Evolutionary conservation across 2,329 filamentous ascomycete genomes (phyloP), one percentile per base, ranked within the genome.

Genomic region (Colletotrichum zoysiae): DNA sequence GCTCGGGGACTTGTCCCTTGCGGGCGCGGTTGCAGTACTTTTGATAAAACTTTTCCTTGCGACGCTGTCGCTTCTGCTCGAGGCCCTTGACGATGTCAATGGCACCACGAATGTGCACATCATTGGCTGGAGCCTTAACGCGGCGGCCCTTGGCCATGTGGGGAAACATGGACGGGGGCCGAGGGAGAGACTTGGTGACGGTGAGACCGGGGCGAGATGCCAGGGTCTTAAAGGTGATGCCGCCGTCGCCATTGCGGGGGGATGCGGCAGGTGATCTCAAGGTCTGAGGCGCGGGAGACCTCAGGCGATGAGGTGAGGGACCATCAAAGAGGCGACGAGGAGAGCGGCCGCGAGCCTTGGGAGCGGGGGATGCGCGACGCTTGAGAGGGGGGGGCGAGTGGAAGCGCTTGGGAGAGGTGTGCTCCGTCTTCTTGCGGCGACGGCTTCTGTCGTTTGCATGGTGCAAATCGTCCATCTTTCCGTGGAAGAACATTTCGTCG

Each of bases 41-140:
- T 77, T 95, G 92, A 79, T 93, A 92, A 78, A 95, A 93, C 82
- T 98, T 97, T 82, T 98, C 95, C 83, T 93, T 95, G 76, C 96
- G 93, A 75, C 96, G 91, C 84, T 96, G 93, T 35, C 95, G 92
- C 85, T 97, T 98, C 82, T 93, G 92, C 84, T 99, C 96, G 1
- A 99, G 88, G 11, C 96, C 96, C 81, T 97, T 97, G 82, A 98
- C 93, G 73, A 98, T 99, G 81, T 98, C 96, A 76, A 99, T 97
- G 46, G 96, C 95, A n/a, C 95, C 94, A 74, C 96, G 93, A 12
- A 94, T 89, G 74, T 96, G 94, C 53, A 90, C 84, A 62, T 91
- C 87, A 60, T 79, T 78, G 20, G 75, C 71, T 62, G 78, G 62
- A 16, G 76, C 60, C 67, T 81, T 81, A 63, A 81, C 66, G 74